Base-by-base conservation (phyloP, 305 asterid genomes). In the Plantago lanceolata region DNA sequence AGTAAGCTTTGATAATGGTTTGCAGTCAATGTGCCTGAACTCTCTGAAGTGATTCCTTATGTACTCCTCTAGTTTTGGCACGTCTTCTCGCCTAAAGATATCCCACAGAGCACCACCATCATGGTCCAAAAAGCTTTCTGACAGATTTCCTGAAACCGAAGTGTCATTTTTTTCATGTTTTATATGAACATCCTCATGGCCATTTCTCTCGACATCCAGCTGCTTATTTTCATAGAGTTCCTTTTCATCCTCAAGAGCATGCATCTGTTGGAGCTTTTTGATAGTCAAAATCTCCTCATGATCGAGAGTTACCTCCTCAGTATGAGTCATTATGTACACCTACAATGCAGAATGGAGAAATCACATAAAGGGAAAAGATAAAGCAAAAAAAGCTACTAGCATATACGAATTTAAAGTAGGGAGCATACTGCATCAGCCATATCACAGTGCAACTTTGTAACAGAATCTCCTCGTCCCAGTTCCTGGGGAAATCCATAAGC, bases 61-160 rank as follows among this genome's bases (percentile, higher is more conserved):
- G 60, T 88, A 91, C 33, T 84, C 82, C 67, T 83, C 87, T 65
- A 91, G 68, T 71, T 80, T 78, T 16, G 95, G 89, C 49, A 86
- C 85, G 55, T 91, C 98, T 72, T 86, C 69, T 73, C 90, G 86
- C 80, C 96, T 83, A 77, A 87, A 91, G 47, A 91, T 88, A 78
- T 91, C 98, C 98, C 98, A 91, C 19, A 91, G 70, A 66, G 96
- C 98, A 75, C 91, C 96, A 61, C 90, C 85, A 45, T 82, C 92
- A 63, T 69, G 71, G 68, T 79, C 78, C 54, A 17, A 71, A 59
- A 54, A 61, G 61, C 63, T 70, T 74, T 75, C 80, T 17, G 71
- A 58, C 24, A 59, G 33, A 67, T 21, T 66, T 67, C 24, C 71
- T 14, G 70, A 56, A 53, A 45, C 69, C 20, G 37, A 63, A 68